Evolutionary conservation across 352 stramenopile genomes (phyloP).

Genomic region (Pythium rhizo-oryzae): DNA sequence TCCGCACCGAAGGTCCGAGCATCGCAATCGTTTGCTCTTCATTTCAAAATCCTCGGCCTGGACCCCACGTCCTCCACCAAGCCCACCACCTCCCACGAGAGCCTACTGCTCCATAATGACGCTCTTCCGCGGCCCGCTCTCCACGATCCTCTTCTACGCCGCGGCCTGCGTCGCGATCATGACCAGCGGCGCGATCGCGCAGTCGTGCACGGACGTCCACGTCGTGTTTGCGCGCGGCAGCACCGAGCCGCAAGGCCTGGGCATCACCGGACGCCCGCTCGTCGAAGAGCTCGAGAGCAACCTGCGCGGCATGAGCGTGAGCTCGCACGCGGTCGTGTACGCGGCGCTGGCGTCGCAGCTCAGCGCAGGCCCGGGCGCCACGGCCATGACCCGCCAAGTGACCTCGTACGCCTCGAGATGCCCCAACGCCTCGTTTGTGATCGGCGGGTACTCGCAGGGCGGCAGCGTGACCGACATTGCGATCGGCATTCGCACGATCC

Average conservation of each 20-base stretch:
- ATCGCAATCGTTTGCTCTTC: no score
- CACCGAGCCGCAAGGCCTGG: conserved; percentile 31
- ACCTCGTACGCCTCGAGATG: conserved; percentile 34
- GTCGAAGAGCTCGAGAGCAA: conserved; percentile 29
- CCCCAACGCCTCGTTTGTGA: conserved; percentile 23
- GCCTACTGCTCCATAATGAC: no score
- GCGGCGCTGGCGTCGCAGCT: conserved; percentile 23
- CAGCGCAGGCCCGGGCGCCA: no score
- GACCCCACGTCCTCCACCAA: no score
- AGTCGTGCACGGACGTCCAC: conserved; percentile 16
- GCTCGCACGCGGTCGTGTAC: conserved; percentile 37
- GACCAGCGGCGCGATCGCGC: neutral
- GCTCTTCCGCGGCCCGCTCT: no score
- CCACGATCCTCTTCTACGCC: neutral
- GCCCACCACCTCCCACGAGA: no score
- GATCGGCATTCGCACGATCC: neutral
- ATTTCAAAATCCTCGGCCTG: no score
- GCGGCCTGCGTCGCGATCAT: neutral
- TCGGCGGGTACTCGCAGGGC: neutral
- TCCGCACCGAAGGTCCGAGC: no score
- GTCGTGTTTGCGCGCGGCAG: conserved; percentile 39
- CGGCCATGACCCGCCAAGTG: conserved; percentile 34
- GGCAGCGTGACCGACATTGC: neutral
- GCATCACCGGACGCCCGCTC: conserved; percentile 28
- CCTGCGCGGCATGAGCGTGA: conserved; percentile 35